Base-by-base conservation (phyloP, 2,329 filamentous ascomycete genomes). In the Xylaria sp. region DNA sequence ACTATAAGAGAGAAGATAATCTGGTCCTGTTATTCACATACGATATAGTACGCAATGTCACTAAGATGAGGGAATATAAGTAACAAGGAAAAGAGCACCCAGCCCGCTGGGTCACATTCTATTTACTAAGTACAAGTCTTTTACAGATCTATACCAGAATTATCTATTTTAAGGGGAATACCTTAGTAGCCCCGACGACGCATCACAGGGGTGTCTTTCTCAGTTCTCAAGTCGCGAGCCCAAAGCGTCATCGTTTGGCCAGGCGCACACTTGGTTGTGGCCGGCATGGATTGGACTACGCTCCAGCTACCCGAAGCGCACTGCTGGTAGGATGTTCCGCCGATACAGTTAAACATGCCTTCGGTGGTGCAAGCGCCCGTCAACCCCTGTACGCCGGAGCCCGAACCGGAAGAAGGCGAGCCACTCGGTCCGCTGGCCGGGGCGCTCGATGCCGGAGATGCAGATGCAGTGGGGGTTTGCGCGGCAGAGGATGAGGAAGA, bases 311-410 rank as follows among this genome's bases (percentile, higher is more conserved):
- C 79, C 2, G 72, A 74, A 1, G 79, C 79, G 62, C 80, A 81
- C 65, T 79, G 79, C 68, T 81, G 79, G 70, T 77, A 81, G 8
- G 71, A 58, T 3, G 69, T 71, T 32, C 79, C 78, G 15, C 59
- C 75, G 54, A 80, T 71, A 65, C 80, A 81, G 73, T 80, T 80
- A 72, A 77, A 80, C 70, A 74, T 75, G 56, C 79, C 80, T 68
- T 81, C 78, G 1, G 69, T 15, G 2, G 72, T 73, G 69, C 80
- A 81, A 3, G 75, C 15, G 25, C 81, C 80, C 8, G 74, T 74
- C 52, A 78, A 73, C 15, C 73, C 76, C 5, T 20, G 10, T 65
- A 71, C 4, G 57, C 18, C 71, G 55, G 64, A 59, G 25, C 66
- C 67, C 34, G 64, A 59, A 25, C 66, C 67, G 39, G 72, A 63